These are phyloP conservation scores for Candida sithepensis DNA, from an alignment of 805 yeast species.

Conservation along the genomic window DNA sequence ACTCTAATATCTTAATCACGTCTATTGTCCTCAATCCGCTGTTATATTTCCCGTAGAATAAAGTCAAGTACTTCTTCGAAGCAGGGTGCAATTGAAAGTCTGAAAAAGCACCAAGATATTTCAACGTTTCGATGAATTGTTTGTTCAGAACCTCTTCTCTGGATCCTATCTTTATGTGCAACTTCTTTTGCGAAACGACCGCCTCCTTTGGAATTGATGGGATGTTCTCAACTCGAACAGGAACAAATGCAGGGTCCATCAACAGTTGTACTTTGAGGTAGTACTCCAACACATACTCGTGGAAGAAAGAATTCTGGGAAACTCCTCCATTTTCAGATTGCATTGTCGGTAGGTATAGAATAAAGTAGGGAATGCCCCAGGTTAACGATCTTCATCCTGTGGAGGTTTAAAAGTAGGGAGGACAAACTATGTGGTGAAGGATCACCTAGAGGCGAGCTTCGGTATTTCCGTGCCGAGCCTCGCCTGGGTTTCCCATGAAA, in stretches of 20 bases:
- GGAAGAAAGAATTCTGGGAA: slow-evolving; percentile 5
- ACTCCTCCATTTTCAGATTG: background rate
- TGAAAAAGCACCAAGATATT: slow-evolving; percentile 12
- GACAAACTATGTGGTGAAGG: too few relatives aligned
- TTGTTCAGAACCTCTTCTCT: slow-evolving; percentile 21
- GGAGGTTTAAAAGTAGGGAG: too few relatives aligned
- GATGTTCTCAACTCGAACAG: slow-evolving; percentile 18
- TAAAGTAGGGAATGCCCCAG: too few relatives aligned
- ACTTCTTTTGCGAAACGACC: slow-evolving; percentile 13
- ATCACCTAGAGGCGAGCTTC: too few relatives aligned
- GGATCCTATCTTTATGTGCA: slow-evolving; percentile 22
- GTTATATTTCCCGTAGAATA: slow-evolving; percentile 13
- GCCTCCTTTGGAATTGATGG: slow-evolving; percentile 19
- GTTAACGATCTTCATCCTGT: too few relatives aligned
- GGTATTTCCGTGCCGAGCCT: background rate
- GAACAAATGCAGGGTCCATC: slow-evolving; percentile 19
- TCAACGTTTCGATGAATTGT: slow-evolving; percentile 17
- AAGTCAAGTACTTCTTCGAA: slow-evolving; percentile 12
- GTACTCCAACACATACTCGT: slow-evolving; percentile 22
- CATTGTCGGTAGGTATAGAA: background rate
- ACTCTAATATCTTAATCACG: slow-evolving; percentile 9
- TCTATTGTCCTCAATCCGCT: slow-evolving; percentile 17
- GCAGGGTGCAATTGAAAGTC: slow-evolving; percentile 14
- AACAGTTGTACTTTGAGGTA: slow-evolving; percentile 26
- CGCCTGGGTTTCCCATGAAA: too few relatives aligned